Base-by-base conservation (phyloP, 2,329 filamentous ascomycete species). In the Neonectria hederae region DNA sequence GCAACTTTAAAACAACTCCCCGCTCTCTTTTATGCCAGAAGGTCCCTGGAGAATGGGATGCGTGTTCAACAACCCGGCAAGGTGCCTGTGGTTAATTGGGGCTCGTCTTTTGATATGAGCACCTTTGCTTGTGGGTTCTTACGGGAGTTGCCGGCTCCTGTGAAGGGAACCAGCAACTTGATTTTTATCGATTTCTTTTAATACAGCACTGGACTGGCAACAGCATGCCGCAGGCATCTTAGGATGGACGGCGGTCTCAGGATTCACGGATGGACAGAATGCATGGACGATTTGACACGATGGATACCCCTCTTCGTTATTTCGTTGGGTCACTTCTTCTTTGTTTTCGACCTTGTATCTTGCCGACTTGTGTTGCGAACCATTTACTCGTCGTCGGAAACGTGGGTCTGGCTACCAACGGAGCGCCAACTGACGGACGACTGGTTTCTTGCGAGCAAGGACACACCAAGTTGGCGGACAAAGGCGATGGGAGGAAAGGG, bases 241-340 rank as follows among this genome's bases (percentile, higher is more conserved):
- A 58, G 60, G 63, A 68, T 62, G 62, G 62, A 68, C 58, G 17
- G 62, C 62, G 66, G 60, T 62, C 65, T 71, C 68, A 72, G 71
- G 75, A 75, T 73, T 75, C 74, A 72, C 70, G 75, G 72, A 78
- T 71, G 77, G 77, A 74, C 75, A 80, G 79, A 81, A 80, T 79
- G 80, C 72, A 80, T 81, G 79, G 77, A 81, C 74, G 79, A 81
- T 76, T 78, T 74, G 76, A 78, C 72, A 80, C 72, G 79, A 82
- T 76, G 80, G 79, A 82, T 82, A 81, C 79, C 73, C 45, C 43
- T 73, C 65, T 72, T 76, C 54, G 63, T 66, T 71, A 57, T 65
- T 67, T 69, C 55, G 63, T 74, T 72, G 72, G 59, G 56, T 46
- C 60, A 63, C 66, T 65, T 63, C 43, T 66, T 52, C 45, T 70